These are phyloP conservation scores for Hymenotorrendiella dingleyae DNA, from an alignment of 2,329 filamentous ascomycete genomes.

Conservation along the genomic window DNA sequence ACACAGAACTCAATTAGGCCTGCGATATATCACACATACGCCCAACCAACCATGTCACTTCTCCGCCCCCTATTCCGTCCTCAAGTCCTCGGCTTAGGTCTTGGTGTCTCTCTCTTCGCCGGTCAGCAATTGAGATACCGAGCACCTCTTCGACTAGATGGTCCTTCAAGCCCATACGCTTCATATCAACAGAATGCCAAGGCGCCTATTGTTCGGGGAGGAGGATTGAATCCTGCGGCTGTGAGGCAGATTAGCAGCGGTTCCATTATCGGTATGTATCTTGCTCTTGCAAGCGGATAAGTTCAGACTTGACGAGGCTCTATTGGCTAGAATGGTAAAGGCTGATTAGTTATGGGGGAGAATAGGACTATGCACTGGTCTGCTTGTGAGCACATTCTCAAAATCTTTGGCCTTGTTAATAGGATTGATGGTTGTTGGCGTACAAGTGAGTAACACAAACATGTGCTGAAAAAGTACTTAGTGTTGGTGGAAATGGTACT, in stretches of 20 bases:
- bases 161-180: conserved; percentile 8
- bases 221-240: conserved; percentile 22
- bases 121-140: conserved; percentile 27
- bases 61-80: conserved; percentile 22
- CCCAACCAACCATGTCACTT: no score
- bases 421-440: conserved; percentile 55
- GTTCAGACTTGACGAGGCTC: no score
- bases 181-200: conserved; percentile 27
- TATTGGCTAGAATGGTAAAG: neutral
- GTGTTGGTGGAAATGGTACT: no score
- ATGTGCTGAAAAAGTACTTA: no score
- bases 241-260: conserved; percentile 30
- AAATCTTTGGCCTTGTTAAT: conserved; percentile 62
- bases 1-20: no score
- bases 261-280: conserved; percentile 26
- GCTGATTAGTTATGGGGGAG: neutral
- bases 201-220: conserved; percentile 16
- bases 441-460: conserved; percentile 28
- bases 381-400: conserved; percentile 65
- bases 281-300: no score
- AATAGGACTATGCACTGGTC: conserved; percentile 23
- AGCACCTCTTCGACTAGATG: conserved; percentile 30
- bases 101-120: conserved; percentile 32
- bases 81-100: conserved; percentile 29
- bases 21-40: no score